Evolutionary conservation across 306 rosid genomes (phyloP), one percentile per base, ranked within the genome.

Genomic region (Cicer arietinum): DNA sequence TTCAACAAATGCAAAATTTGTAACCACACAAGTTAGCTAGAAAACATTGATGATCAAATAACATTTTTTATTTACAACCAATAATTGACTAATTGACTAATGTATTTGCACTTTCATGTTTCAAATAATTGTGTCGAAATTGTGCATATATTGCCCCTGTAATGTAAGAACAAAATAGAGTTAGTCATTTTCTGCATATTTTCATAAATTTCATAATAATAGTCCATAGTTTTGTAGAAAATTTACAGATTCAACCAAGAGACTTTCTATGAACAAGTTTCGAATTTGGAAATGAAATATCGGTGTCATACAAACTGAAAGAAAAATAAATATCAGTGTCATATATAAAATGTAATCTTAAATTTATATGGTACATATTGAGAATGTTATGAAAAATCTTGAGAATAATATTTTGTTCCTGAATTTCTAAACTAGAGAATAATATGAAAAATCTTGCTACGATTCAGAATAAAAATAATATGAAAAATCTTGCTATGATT

Each of bases 131-230:
- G 14, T 57, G 58, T 7, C 9, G 40, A 58, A 25, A 58, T 8
- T 58, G 41, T 39, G 11, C 14, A 58, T 25, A 14, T 50, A 60
- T 30, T 54, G 8, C 43, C 16, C 43, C 66, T 59, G 17, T 37
- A 59, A 25, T 59, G 42, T 37, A 59, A 25, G 6, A 59, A 59
- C 65, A 59, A 30, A 59, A 59, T 30, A 59, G 43, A 59, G 42
- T 59, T 16, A 6, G 44, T 59, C 44, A 59, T 35, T 20, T 57
- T 57, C 63, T 22, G 14, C 20, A 51, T 20, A 10, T 51, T 14
- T 7, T 7, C 57, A 8, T 51, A 51, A 51, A 51, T 8, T n/a
- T 14, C 56, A 6, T 51, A 51, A 6, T 51, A 51, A 51, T 8
- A 51, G 56, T 51, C 4, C 4, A 51, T 14, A 54, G 17, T 54